Evolutionary conservation across 805 yeast species (phyloP).

Genomic region (Yarrowia divulgata): DNA sequence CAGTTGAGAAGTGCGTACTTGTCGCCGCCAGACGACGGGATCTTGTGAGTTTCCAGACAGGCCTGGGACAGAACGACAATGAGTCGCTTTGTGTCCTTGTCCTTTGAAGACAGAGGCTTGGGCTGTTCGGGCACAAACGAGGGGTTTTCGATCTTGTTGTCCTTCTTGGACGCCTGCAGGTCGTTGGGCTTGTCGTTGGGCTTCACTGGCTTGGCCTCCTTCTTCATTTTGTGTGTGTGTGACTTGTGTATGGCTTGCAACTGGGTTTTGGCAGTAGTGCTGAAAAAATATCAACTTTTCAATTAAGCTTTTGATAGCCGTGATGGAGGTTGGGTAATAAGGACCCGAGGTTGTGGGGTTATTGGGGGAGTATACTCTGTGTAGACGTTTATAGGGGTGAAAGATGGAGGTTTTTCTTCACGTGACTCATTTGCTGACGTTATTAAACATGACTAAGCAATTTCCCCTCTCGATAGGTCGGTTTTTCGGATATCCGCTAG

Average conservation of each 20-base stretch:
- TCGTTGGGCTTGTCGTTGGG: conserved; percentile 46
- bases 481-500: neutral
- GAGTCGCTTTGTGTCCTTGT: conserved; percentile 83
- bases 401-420: too few species aligned
- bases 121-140: conserved; percentile 94
- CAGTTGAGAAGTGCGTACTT: conserved; percentile 93
- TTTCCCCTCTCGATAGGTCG: neutral
- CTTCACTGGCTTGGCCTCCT: conserved; percentile 30
- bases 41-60: conserved; percentile 91
- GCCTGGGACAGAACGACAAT: conserved; percentile 97
- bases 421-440: too few species aligned
- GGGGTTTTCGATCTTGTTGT: conserved; percentile 52
- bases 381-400: too few species aligned
- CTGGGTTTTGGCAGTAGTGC: conserved; percentile 13
- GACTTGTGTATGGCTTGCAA: neutral
- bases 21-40: conserved; percentile 80
- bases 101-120: conserved; percentile 76
- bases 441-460: neutral
- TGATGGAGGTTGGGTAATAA: neutral
- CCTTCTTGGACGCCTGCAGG: conserved; percentile 42
- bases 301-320: conserved; percentile 32
- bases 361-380: too few species aligned
- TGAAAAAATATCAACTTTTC: conserved; percentile 34
- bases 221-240: conserved; percentile 16
- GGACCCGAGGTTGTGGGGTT: too few species aligned